Conservation (phyloP, 768 basidiomycete genomes). For the Lentinula boryana region DNA sequence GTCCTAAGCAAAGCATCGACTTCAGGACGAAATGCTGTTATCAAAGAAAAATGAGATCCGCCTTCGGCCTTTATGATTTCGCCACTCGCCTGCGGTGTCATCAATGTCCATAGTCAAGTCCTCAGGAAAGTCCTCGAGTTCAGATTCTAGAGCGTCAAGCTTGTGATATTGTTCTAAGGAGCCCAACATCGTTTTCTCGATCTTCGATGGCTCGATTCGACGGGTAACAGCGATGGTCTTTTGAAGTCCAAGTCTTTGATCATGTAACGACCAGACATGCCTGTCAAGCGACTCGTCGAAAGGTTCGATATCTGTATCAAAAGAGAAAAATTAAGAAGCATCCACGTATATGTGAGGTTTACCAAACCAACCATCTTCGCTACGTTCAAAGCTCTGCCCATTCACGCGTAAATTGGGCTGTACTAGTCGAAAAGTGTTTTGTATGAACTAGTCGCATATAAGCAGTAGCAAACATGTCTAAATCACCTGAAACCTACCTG, state of each 20-base stretch:
- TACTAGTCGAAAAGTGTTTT: background rate
- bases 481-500: background rate
- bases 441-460: background rate
- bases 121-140: background rate
- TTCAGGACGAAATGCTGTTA: background rate
- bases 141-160: background rate
- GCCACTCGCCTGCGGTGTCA: background rate
- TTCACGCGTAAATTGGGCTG: constrained; percentile 6
- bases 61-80: background rate
- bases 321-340: background rate
- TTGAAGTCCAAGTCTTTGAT: constrained; percentile 3
- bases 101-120: background rate
- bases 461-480: background rate
- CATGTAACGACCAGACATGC: constrained; percentile 6
- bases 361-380: background rate
- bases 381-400: constrained; percentile 1
- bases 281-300: constrained; percentile 4
- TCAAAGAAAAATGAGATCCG: background rate
- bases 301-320: background rate
- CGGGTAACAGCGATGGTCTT: constrained; percentile 3
- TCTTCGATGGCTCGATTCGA: background rate
- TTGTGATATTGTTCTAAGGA: background rate
- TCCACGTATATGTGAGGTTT: background rate
- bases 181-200: background rate
- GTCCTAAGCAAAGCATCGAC: background rate